Evolutionary conservation across 441 rosid species (phyloP).

Genomic region (Euphorbia celastroides): DNA sequence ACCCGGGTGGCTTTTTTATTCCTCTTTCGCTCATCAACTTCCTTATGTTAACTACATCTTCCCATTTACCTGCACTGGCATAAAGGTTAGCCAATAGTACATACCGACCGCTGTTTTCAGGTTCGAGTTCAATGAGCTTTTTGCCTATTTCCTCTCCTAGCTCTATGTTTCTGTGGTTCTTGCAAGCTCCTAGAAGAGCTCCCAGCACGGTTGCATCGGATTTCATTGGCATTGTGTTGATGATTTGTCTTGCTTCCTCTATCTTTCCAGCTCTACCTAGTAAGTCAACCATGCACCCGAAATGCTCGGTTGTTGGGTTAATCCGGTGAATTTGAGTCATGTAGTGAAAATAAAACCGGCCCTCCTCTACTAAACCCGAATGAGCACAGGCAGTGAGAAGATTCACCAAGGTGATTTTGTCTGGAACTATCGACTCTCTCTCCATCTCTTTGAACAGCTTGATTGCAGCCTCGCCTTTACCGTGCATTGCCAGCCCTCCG

Average conservation of each 20-base stretch:
- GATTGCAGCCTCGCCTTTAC: no score
- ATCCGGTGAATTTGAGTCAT: constrained; percentile 25
- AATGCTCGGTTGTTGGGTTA: constrained; percentile 31
- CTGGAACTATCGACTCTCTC: constrained; percentile 22
- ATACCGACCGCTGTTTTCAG: constrained; percentile 23
- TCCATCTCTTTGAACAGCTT: no score
- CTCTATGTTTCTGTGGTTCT: constrained; percentile 23
- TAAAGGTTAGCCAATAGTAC: constrained; percentile 33
- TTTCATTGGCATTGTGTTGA: constrained; percentile 21
- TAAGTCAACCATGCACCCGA: constrained; percentile 35
- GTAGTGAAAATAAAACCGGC: constrained; percentile 22
- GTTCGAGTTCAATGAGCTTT: constrained; percentile 29
- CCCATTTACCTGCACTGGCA: constrained; percentile 31
- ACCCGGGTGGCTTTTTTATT: constrained; percentile 37
- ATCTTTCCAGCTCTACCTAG: constrained; percentile 36
- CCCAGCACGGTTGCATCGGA: constrained; percentile 32
- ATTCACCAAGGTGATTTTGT: constrained; percentile 28
- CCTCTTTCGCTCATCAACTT: constrained; percentile 40
- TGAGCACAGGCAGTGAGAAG: constrained; percentile 37
- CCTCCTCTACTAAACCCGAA: constrained; percentile 28
- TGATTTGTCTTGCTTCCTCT: constrained; percentile 28
- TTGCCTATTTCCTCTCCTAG: constrained; percentile 27
- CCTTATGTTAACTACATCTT: constrained; percentile 32
- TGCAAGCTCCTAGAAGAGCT: constrained; percentile 34
- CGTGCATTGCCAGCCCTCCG: no score